phyloP scores from a whole-genome alignment of 331 rosid genomes.

The Saraca asoca region DNA sequence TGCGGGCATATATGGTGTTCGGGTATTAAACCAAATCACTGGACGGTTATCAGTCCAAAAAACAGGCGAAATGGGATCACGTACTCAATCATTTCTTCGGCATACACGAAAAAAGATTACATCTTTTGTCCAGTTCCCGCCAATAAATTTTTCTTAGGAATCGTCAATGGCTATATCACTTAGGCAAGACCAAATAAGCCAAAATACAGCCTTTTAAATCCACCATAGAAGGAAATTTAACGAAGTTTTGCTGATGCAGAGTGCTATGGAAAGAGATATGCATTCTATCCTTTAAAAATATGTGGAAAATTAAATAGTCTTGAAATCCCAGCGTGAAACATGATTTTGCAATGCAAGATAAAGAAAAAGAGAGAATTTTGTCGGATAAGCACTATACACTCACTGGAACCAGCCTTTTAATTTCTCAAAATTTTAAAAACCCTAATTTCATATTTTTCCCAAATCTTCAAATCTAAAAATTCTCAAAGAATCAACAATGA shows the following conservation, averaged over 20 bases:
- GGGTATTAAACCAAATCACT: too few relatives aligned
- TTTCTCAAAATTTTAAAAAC: too few relatives aligned
- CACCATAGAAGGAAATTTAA: background rate
- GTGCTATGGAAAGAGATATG: background rate
- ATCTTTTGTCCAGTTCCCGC: slow-evolving; percentile 25
- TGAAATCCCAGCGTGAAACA: background rate
- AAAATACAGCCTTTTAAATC: background rate
- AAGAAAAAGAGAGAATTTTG: background rate
- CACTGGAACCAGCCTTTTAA: too few relatives aligned
- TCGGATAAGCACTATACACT: too few relatives aligned
- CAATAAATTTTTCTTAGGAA: slow-evolving; percentile 40
- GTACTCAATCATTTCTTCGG: slow-evolving; percentile 46
- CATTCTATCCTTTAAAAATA: background rate
- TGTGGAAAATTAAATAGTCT: background rate
- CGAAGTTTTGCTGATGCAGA: slow-evolving; percentile 20
- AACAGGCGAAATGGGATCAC: slow-evolving; percentile 23
- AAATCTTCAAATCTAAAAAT: too few relatives aligned
- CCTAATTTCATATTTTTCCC: too few relatives aligned
- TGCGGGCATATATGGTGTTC: too few relatives aligned
- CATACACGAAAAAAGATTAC: slow-evolving; percentile 47
- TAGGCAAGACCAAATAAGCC: background rate
- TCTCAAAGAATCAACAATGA: too few relatives aligned
- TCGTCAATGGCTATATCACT: slow-evolving; percentile 29
- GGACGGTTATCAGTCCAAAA: too few relatives aligned
- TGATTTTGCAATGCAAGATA: background rate